Percentiles rank a stretch among this genome's conserved stretches.
Evolutionary conservation across 2,329 filamentous ascomycete genomes (phyloP).

Genomic region (Fusarium sp.): DNA sequence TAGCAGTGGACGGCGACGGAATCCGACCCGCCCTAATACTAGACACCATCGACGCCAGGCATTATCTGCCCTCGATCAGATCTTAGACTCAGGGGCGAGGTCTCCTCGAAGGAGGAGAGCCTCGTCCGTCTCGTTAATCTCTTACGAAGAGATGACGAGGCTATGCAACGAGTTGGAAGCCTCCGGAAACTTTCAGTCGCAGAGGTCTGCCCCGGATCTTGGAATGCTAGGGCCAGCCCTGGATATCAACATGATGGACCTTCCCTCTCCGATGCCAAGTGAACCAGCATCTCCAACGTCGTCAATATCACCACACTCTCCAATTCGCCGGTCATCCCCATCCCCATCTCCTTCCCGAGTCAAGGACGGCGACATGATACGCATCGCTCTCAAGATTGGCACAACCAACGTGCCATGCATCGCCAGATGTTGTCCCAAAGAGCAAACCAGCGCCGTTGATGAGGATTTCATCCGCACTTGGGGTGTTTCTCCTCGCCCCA

Average conservation of each 20-base stretch:
- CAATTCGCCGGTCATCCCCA: not conserved
- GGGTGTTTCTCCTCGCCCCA: conserved; percentile 8
- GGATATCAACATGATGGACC: not conserved
- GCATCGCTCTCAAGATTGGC: conserved; percentile 22
- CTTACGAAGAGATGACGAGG: not conserved
- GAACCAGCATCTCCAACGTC: conserved; percentile 24
- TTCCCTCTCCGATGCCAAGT: not conserved
- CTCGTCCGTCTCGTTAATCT: not conserved
- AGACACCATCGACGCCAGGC: conserved; percentile 7
- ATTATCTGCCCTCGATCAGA: conserved; percentile 13
- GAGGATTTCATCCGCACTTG: conserved; percentile 22
- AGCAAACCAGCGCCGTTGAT: conserved; percentile 16
- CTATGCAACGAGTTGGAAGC: not conserved
- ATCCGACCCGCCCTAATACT: conserved; percentile 1
- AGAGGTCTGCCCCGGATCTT: not conserved
- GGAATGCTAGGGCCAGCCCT: no score
- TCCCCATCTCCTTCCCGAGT: conserved; percentile 15
- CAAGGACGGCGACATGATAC: conserved; percentile 32
- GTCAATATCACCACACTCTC: conserved; percentile 8
- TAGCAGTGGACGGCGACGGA: not conserved
- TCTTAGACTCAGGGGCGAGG: conserved; percentile 13
- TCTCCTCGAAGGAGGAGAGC: conserved; percentile 14
- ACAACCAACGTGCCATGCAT: conserved; percentile 26
- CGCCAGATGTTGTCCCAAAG: conserved; percentile 25
- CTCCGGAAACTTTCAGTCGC: not conserved